Percentiles rank a stretch among this genome's conserved stretches.
phyloP scores from a whole-genome alignment of 176 grass and related monocot genomes.

The Hsuehochloa calcarea region DNA sequence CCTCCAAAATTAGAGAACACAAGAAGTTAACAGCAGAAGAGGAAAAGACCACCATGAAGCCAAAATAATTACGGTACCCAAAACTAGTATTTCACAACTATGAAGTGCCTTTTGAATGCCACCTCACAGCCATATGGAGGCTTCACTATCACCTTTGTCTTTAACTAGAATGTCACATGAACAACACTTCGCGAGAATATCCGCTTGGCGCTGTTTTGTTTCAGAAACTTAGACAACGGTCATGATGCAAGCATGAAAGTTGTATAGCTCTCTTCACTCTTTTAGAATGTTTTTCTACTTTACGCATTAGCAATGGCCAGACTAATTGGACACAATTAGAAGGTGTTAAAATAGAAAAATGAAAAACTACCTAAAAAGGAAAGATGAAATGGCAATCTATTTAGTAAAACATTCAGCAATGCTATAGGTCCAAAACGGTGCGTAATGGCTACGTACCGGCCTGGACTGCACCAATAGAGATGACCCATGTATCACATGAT shows the following conservation, averaged over 20 bases:
- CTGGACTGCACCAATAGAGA: neutral
- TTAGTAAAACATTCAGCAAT: neutral
- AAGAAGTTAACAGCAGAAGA: neutral
- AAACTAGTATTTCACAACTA: neutral
- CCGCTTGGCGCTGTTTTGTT: neutral
- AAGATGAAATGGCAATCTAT: constrained; percentile 12
- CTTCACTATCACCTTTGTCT: neutral
- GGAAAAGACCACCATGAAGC: neutral
- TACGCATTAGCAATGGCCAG: neutral
- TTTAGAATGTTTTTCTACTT: neutral
- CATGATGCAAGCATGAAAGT: neutral
- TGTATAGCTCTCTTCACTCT: neutral
- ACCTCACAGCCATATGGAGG: constrained; percentile 4
- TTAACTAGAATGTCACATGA: neutral
- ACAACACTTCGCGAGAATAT: neutral
- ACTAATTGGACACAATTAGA: neutral
- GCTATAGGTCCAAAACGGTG: neutral
- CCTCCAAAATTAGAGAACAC: neutral
- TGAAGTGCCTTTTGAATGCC: neutral
- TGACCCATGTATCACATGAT: neutral
- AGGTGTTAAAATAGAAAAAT: neutral
- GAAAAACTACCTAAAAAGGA: neutral
- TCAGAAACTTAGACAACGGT: neutral
- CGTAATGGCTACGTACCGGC: neutral
- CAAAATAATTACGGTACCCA: neutral